phyloP scores from a whole-genome alignment of 139 green algal genomes.

The Ettlia oleoabundans region DNA sequence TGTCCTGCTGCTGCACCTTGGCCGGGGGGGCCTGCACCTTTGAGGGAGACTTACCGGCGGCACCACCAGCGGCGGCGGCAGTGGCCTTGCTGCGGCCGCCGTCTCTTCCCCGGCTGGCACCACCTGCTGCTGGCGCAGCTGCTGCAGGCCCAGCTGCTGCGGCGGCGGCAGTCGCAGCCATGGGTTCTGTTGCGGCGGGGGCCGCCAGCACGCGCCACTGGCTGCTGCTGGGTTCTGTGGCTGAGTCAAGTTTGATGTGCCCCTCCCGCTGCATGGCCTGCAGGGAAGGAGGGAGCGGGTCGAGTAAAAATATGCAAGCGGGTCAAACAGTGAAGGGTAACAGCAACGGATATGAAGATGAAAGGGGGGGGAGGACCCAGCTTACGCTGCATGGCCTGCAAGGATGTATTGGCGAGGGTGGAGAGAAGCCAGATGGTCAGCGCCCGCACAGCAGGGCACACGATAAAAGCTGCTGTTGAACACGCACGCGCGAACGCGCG shows the following conservation, averaged over 20 bases:
- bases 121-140: background rate
- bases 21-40: too few relatives aligned
- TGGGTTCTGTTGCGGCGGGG: background rate
- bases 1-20: too few relatives aligned
- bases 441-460: too few relatives aligned
- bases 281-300: background rate
- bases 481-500: too few relatives aligned
- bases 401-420: too few relatives aligned
- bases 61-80: too few relatives aligned
- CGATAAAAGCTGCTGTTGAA: too few relatives aligned
- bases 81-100: background rate
- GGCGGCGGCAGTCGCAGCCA: background rate
- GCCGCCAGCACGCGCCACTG: background rate
- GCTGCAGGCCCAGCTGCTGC: background rate
- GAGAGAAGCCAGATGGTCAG: too few relatives aligned
- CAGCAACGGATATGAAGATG: background rate
- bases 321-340: too few relatives aligned
- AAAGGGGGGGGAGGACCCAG: background rate
- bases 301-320: background rate
- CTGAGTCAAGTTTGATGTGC: slow-evolving; percentile 13
- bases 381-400: too few relatives aligned
- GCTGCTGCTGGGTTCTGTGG: background rate
- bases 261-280: slow-evolving; percentile 28
- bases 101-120: background rate
- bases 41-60: too few relatives aligned